These are phyloP conservation scores for Colletotrichum karsti DNA, from an alignment of 2,329 filamentous ascomycete species.

Conservation along the genomic window DNA sequence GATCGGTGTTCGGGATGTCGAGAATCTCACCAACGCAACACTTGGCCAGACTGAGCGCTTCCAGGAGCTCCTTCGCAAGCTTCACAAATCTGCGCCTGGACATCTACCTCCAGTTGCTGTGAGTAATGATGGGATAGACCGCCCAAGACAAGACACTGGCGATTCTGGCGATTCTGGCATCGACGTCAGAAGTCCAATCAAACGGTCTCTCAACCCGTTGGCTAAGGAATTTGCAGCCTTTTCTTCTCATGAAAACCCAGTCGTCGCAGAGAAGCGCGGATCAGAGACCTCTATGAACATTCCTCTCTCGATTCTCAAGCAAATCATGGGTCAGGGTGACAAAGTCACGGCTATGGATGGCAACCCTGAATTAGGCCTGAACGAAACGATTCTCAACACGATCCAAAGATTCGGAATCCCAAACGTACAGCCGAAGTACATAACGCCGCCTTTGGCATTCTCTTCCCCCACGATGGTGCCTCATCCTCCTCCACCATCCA, in stretches of 20 bases:
- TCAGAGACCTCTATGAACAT: constrained; percentile 20
- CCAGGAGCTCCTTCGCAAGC: constrained; percentile 20
- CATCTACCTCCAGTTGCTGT: not conserved
- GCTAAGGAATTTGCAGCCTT: constrained; percentile 18
- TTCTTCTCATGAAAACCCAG: not conserved
- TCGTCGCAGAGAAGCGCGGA: not conserved
- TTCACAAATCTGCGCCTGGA: not conserved
- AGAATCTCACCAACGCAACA: not conserved
- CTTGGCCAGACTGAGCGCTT: not conserved
- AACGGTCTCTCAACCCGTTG: constrained; percentile 20
- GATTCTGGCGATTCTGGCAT: constrained; percentile 10
- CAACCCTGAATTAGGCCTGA: not conserved
- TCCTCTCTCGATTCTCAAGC: constrained; percentile 11
- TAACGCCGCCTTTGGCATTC: not conserved
- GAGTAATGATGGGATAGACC: not conserved
- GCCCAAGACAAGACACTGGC: not conserved
- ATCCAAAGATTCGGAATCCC: constrained; percentile 11
- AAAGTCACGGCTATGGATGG: not conserved
- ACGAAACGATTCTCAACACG: constrained; percentile 13
- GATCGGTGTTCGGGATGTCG: not conserved
- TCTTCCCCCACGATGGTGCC: not conserved
- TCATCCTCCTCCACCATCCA: not conserved
- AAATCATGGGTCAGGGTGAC: not conserved
- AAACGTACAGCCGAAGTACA: not conserved
- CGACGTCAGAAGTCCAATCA: constrained; percentile 3